Evolutionary conservation across 176 grass and related monocot genomes (phyloP), one percentile per base, ranked within the genome.

Genomic region (Ampelocalamus luodianensis): DNA sequence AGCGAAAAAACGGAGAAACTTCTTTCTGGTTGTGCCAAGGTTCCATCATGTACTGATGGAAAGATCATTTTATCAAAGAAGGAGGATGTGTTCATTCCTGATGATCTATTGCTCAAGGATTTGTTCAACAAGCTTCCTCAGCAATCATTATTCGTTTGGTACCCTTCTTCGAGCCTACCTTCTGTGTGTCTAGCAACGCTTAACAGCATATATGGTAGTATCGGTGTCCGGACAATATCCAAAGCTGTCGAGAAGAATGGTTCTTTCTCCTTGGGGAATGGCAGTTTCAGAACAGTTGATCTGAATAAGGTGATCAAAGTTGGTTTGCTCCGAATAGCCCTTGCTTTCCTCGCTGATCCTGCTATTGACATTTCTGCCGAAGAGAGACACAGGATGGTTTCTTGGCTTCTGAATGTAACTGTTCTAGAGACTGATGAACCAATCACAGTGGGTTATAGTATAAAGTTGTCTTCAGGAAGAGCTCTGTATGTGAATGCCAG

Each of bases 71-170:
- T 96, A 10, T 49, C 66, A 3, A 51, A 89, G 29, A 29, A 29
- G 72, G 48, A 65, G 12, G 84, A 93, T 64, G 42, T 93, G 5
- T 91, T 96, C 69, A 89, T 96, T 74, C 89, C 86, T 14, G 91
- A 96, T 24, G 94, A 96, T 61, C 83, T 93, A 73, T 17, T 89
- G 15, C 72, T 91, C n/a, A 79, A 85, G 66, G 88, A 93, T 39
- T 69, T 96, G 29, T 96, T 96, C n/a, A 54, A 67, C 24, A 77
- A 60, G 64, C 15, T 65, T 51, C n/a, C 84, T 78, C 37, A 76
- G 6, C 48, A 91, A 16, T 42, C 87, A 16, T 4, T 89, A 4
- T 91, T 93, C 55, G 78, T 93, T 10, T 96, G 91, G 94, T 96
- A 88, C 44, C 89, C 88, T 80, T 7, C 17, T 18, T 48, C 75